These are phyloP conservation scores for Lophium mytilinum DNA, from an alignment of 495 filamentous ascomycete genomes.

Conservation along the genomic window DNA sequence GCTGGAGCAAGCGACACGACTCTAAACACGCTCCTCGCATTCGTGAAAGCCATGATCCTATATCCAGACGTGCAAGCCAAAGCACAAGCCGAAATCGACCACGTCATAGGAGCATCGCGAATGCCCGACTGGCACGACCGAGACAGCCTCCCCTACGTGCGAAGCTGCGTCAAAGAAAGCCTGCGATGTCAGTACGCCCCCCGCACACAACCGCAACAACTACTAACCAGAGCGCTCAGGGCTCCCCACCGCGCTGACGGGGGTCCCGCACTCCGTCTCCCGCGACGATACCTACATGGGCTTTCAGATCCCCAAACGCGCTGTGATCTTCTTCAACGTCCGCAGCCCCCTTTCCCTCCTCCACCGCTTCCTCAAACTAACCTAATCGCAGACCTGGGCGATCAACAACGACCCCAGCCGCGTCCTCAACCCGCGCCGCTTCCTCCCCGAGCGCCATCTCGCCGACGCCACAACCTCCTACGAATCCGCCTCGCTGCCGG, in stretches of 20 bases:
- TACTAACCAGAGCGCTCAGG: not conserved
- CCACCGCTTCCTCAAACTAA: not conserved
- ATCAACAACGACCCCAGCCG: slow-evolving; percentile 24
- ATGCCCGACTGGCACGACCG: slow-evolving; percentile 27
- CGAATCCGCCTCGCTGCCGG: slow-evolving; percentile 16
- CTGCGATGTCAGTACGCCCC: slow-evolving; percentile 22
- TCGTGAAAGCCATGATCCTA: slow-evolving; percentile 11
- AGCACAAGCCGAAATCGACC: slow-evolving; percentile 29
- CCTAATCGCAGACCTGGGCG: slow-evolving; percentile 6
- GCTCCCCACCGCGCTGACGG: slow-evolving; percentile 24
- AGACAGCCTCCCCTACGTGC: slow-evolving; percentile 27
- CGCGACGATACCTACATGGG: slow-evolving; percentile 32
- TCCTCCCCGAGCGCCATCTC: slow-evolving; percentile 22
- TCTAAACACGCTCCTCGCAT: not conserved
- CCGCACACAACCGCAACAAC: not conserved
- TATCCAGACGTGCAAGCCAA: slow-evolving; percentile 28
- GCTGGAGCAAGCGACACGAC: not conserved
- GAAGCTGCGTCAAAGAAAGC: slow-evolving; percentile 26
- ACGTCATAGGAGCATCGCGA: slow-evolving; percentile 22
- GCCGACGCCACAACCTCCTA: slow-evolving; percentile 1
- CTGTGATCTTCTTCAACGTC: slow-evolving; percentile 19
- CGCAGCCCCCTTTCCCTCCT: not conserved
- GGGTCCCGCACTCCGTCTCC: slow-evolving; percentile 31
- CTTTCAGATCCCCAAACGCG: slow-evolving; percentile 26
- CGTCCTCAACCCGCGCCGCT: slow-evolving; percentile 12